These are phyloP conservation scores for Imleria badia DNA, from an alignment of 768 basidiomycete genomes.

Conservation along the genomic window DNA sequence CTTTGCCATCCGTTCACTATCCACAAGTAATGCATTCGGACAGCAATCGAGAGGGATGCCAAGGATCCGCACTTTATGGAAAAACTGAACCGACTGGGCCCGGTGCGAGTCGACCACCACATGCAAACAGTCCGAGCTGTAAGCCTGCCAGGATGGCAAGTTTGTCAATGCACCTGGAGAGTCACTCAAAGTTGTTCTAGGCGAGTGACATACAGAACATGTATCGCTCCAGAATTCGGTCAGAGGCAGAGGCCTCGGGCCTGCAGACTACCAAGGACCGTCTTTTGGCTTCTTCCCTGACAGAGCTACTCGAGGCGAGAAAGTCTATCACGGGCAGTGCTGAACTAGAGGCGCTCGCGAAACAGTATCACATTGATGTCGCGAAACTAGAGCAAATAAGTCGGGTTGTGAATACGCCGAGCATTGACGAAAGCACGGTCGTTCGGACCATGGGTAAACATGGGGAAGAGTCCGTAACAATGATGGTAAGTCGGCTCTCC, in stretches of 20 bases:
- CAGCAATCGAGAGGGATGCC: constrained; percentile 65
- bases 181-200: constrained; percentile 4
- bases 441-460: constrained; percentile 47
- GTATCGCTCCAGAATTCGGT: constrained; percentile 51
- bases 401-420: constrained; percentile 63
- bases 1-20: not conserved
- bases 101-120: constrained; percentile 68
- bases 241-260: constrained; percentile 55
- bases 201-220: constrained; percentile 39
- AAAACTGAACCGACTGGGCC: constrained; percentile 63
- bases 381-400: constrained; percentile 51
- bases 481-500: constrained; percentile 41
- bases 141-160: constrained; percentile 17
- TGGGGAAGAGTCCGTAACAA: constrained; percentile 53
- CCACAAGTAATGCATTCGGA: not conserved
- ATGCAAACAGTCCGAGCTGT: constrained; percentile 52
- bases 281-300: constrained; percentile 51
- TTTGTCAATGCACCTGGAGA: too few species aligned
- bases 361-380: constrained; percentile 54
- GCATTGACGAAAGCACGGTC: constrained; percentile 48
- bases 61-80: constrained; percentile 69
- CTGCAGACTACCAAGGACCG: constrained; percentile 46
- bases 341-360: constrained; percentile 52
- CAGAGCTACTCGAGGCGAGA: constrained; percentile 61
- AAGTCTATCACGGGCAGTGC: constrained; percentile 44